These are phyloP conservation scores for Zymoseptoria passerinii DNA, from an alignment of 2,329 filamentous ascomycete genomes.

Conservation along the genomic window DNA sequence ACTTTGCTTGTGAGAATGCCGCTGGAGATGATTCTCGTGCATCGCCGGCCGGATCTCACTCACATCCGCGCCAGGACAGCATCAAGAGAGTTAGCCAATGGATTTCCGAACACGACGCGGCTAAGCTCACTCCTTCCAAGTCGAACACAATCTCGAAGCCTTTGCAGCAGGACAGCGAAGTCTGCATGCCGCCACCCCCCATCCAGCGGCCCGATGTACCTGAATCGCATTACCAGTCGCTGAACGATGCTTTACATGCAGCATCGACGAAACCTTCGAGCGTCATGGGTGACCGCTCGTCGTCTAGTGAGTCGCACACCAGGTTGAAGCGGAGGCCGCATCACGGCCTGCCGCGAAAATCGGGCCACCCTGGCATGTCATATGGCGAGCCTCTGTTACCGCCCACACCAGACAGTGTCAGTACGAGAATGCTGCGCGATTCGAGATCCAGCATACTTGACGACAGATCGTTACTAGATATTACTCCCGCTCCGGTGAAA, in stretches of 20 bases:
- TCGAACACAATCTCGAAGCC: slow-evolving; percentile 20
- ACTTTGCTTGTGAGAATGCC: slow-evolving; percentile 22
- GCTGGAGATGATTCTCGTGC: slow-evolving; percentile 11
- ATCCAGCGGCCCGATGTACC: background rate
- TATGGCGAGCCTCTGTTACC: slow-evolving; percentile 25
- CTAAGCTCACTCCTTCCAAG: slow-evolving; percentile 26
- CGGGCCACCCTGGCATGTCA: slow-evolving; percentile 16
- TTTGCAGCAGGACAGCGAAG: slow-evolving; percentile 7
- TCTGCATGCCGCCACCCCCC: slow-evolving; percentile 2
- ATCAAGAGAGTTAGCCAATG: slow-evolving; percentile 31
- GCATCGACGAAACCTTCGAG: background rate
- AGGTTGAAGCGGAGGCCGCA: slow-evolving; percentile 7
- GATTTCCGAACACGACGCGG: slow-evolving; percentile 26
- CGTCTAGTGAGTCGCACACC: background rate
- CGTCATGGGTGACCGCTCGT: background rate
- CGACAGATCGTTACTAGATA: slow-evolving; percentile 19
- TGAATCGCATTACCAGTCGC: slow-evolving; percentile 14
- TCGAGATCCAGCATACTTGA: slow-evolving; percentile 24
- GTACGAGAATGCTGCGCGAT: slow-evolving; percentile 26
- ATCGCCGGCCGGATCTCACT: slow-evolving; percentile 5
- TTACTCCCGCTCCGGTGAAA: slow-evolving; percentile 16
- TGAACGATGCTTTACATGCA: slow-evolving; percentile 15
- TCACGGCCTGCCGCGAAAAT: slow-evolving; percentile 6
- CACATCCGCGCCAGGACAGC: slow-evolving; percentile 25
- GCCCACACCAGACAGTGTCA: slow-evolving; percentile 29